Base-by-base conservation (phyloP, 306 rosid species). In the Hippophae gyantsensis region DNA sequence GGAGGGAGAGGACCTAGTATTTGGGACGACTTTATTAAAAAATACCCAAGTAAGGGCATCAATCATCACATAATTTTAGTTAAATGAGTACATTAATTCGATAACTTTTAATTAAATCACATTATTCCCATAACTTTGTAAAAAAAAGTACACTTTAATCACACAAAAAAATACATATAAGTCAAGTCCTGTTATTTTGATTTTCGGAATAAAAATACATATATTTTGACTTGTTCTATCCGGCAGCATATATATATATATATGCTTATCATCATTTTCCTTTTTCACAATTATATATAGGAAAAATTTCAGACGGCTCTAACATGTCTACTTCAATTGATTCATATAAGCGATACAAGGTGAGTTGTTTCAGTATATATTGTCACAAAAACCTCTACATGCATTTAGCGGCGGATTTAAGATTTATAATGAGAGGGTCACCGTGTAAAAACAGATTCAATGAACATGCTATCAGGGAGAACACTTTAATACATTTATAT, bases 1-100 rank as follows among this genome's bases (percentile, higher is more conserved):
- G 68, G 51, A 44, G 80, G 73, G 18, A 57, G 61, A 70, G 73
- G 80, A 66, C 66, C 65, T 6, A 70, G 72, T 14, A 4, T 60
- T 60, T 74, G 74, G 79, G 79, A 69, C 52, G 5, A 50, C 6
- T 64, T 53, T 60, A 1, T 49, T 40, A 11, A 25, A 43, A 53
- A 8, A 58, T 63, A 26, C 43, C 65, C 66, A 46, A 56, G 65
- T 61, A 40, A n/a, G 44, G 1, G 14, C 11, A 11, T 8, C 7
- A 4, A 0, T 9, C 13, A 2, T 1, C n/a, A 0, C 1, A 5
- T 48, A 11, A 9, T 13, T 5, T 9, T 48, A 1, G 14, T 42
- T 45, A 42, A 9, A 38, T 7, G 42, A 14, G 13, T 42, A 9
- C 14, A 58, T 8, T 1, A 45, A 2, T 43, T 43, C 3, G 2